These are phyloP conservation scores for Colletotrichum viniferum DNA, from an alignment of 2,329 filamentous ascomycete species.

Conservation along the genomic window DNA sequence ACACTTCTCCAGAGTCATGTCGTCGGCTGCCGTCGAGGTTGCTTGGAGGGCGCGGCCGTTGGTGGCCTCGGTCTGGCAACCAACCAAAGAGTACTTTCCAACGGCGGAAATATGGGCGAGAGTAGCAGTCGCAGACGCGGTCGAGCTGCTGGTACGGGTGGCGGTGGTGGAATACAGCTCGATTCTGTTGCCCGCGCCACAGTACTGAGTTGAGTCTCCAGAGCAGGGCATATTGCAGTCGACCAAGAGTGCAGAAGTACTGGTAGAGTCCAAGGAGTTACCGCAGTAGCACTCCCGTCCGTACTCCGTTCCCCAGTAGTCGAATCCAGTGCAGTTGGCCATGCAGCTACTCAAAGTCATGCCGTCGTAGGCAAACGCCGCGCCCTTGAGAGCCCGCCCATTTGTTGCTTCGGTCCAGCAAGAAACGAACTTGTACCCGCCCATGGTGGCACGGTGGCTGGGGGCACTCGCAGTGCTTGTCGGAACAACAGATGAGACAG, in stretches of 20 bases:
- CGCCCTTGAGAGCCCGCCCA: constrained; percentile 48
- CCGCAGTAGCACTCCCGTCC: constrained; percentile 59
- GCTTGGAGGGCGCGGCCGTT: constrained; percentile 39
- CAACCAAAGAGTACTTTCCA: constrained; percentile 38
- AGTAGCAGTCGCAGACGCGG: constrained; percentile 35
- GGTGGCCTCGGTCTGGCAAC: constrained; percentile 44
- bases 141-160: constrained; percentile 28
- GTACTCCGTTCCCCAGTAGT: constrained; percentile 57
- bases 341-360: constrained; percentile 56
- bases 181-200: constrained; percentile 46
- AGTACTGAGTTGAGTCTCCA: constrained; percentile 45
- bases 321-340: constrained; percentile 48
- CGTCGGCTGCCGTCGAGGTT: constrained; percentile 33
- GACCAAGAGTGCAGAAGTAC: constrained; percentile 29
- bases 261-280: constrained; percentile 33
- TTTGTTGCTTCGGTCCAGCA: constrained; percentile 60
- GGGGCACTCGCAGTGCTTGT: constrained; percentile 29
- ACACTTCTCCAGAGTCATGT: constrained; percentile 43
- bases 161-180: constrained; percentile 48
- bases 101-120: constrained; percentile 35
- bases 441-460: constrained; percentile 43
- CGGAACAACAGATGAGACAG: constrained; percentile 10
- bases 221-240: constrained; percentile 45
- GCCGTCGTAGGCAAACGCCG: constrained; percentile 45
- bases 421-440: constrained; percentile 62